Base-by-base conservation (phyloP, 495 filamentous ascomycete species). In the Copromyces sp. region DNA sequence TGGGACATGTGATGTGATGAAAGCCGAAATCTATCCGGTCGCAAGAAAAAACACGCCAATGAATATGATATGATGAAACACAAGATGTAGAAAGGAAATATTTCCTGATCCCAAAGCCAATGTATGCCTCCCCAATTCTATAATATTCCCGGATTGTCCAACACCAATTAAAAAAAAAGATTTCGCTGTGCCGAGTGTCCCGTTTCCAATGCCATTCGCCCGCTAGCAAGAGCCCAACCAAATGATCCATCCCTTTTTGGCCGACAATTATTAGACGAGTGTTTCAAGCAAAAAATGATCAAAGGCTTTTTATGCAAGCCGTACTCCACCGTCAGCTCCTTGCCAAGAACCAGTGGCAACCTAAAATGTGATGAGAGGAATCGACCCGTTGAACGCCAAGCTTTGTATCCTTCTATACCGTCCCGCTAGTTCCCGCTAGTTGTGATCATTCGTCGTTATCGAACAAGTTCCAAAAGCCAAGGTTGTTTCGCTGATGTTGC, bases 361-460 rank as follows among this genome's bases (percentile, higher is more conserved):
- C 47, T 24, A 61, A 61, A 61, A 32, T 61, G 12, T 61, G 53
- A 61, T 61, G 53, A 61, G 53, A 61, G 53, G 53, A 61, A 61
- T 61, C 5, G 53, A 61, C 24, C 53, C 53, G 12, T 61, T 61
- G 53, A 61, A 61, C 53, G 53, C 53, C 53, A 61, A 61, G 32
- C 24, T 61, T 16, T 77, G 45, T 75, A 75, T 72, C 77, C 44
- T 68, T 71, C 70, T 71, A 71, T 71, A 69, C 68, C 70, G 70
- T 78, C 74, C 53, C 53, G 24, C 53, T 59, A 59, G 47, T 59
- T 59, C 47, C 47, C 24, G 47, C 47, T 61, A 61, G 24, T 61
- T 29, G 12, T 61, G 6, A 8, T 61, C 53, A 61, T 61, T 61
- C 53, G 53, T 61, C 53, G 53, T 61, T 29, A 61, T 61, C 53